A percentile compares a stretch with the other conserved stretches of the same genome.
Evolutionary conservation across 495 filamentous ascomycete genomes (phyloP).

Genomic region (Talaromyces stipitatus): DNA sequence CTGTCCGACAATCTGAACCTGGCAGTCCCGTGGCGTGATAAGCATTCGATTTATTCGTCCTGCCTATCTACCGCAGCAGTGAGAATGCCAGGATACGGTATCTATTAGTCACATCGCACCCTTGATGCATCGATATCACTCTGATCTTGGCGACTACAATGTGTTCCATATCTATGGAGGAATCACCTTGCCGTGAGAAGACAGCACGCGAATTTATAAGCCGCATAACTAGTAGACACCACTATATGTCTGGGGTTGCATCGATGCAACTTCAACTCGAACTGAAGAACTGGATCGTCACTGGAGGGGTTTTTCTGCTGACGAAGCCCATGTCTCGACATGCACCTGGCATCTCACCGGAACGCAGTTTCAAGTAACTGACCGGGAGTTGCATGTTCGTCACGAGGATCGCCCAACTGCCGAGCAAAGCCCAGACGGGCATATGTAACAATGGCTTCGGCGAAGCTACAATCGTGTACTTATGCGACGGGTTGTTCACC

Average conservation of each 20-base stretch:
- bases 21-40: not conserved
- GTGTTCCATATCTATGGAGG: not conserved
- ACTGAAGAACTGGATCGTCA: too few species aligned
- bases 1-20: not conserved
- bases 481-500: too few species aligned
- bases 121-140: not conserved
- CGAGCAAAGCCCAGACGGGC: too few species aligned
- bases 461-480: not conserved
- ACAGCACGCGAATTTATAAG: not conserved
- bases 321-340: not conserved
- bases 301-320: too few species aligned
- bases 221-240: too few species aligned
- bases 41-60: not conserved
- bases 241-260: not conserved
- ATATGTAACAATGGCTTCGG: not conserved
- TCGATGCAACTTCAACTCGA: not conserved
- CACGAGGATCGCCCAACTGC: not conserved
- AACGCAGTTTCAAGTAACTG: not conserved
- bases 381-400: not conserved
- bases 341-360: not conserved
- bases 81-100: not conserved
- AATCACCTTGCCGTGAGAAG: not conserved
- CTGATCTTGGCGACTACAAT: not conserved
- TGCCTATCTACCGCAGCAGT: not conserved
- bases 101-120: not conserved